Evolutionary conservation across 2,329 filamentous ascomycete species (phyloP), one percentile per base, ranked within the genome.

Genomic region (Xylariaceae sp.): DNA sequence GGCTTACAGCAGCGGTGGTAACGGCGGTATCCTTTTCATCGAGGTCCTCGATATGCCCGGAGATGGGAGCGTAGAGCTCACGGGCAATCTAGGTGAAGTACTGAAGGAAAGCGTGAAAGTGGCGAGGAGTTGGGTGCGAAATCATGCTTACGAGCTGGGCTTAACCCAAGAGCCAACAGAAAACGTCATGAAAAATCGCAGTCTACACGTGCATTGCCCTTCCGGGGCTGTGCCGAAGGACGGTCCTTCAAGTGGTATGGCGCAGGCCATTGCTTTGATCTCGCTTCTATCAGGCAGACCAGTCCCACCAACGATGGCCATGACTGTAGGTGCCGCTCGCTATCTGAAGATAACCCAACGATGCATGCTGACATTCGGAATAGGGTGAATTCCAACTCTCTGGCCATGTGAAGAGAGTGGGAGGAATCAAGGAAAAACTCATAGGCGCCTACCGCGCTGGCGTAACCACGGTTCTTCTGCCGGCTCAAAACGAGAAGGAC

Each of bases 1-100:
- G 14, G 94, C 94, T 9, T 99, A 96, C 73, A 90, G 86, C 63
- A 87, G 86, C 4, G 92, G 94, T 44, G 90, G 90, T 42, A 92
- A 96, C 67, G 94, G 94, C 55, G 91, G 88, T 65, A 99, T 99
- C 62, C 79, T 99, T 48, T 99, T 99, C 75, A 99, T 99, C 61
- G 94, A 99, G 71, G 90, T 96, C 40, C 90, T 92, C 11, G 91
- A 96, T 65, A 97, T 97, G 90, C 94, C 94, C 0, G 94, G 94
- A 39, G 86, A 82, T 49, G 94, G 94, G 32, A 85, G 87, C 46
- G 90, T 99, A 33, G 94, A 97, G 71, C 83, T 99, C 22, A 99
- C 94, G 1, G 94, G 94, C 54, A 97, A 95, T 68, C 83, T 99
- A 6, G 94, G 94, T 56, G 91, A 96, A 60, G 94, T 99, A 30